A percentile compares a stretch with the other conserved stretches of the same genome.
These are phyloP conservation scores for Xenoacremonium recifei DNA, from an alignment of 2,329 filamentous ascomycete species.

Conservation along the genomic window DNA sequence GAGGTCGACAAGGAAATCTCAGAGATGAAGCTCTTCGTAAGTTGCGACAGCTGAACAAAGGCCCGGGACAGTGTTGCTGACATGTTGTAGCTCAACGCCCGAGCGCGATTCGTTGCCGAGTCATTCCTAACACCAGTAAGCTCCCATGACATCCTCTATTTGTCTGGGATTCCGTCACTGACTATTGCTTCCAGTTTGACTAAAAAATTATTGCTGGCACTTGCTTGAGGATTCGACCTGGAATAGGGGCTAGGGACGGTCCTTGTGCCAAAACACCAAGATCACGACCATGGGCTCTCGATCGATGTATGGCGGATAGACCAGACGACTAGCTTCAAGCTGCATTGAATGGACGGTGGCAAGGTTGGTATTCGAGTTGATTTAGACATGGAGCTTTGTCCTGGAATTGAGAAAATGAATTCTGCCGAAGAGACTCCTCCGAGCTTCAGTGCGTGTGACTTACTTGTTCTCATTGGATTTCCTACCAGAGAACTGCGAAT, in stretches of 20 bases:
- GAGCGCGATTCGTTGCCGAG: background rate
- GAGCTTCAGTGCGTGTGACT: no score
- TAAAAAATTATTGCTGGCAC: conserved; percentile 22
- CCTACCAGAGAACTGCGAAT: no score
- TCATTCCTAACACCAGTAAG: background rate
- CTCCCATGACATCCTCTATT: no score
- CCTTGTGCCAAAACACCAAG: no score
- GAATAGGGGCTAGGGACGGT: no score
- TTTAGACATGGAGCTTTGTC: background rate
- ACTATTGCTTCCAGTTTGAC: conserved; percentile 31
- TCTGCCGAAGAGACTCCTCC: no score
- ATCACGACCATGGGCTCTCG: no score
- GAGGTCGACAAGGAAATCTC: conserved; percentile 99
- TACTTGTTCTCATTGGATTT: no score
- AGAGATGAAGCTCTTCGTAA: conserved; percentile 99
- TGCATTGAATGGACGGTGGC: background rate
- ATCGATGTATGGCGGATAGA: background rate
- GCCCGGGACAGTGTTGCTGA: no score
- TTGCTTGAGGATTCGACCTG: no score
- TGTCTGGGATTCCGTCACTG: no score
- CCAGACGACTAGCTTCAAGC: background rate
- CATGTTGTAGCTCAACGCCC: background rate
- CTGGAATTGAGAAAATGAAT: no score
- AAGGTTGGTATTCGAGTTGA: background rate
- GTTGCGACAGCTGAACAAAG: conserved; percentile 32